phyloP scores from a whole-genome alignment of 108 stramenopile genomes.

The Nitzschia palea region DNA sequence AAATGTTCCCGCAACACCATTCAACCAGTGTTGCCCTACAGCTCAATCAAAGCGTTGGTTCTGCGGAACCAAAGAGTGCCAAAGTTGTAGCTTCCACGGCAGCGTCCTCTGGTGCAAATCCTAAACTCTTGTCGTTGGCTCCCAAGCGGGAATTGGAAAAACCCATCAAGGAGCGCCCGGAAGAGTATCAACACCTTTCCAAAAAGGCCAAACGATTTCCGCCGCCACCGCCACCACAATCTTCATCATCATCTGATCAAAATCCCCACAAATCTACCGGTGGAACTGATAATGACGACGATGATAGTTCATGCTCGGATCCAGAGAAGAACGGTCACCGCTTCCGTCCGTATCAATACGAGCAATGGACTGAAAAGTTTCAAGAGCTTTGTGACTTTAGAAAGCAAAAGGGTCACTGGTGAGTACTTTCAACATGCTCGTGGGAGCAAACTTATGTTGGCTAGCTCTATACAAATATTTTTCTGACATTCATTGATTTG shows the following conservation, averaged over 20 bases:
- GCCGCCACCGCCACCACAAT: too few relatives aligned
- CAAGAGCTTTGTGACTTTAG: constrained; percentile 32
- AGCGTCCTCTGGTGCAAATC: not conserved
- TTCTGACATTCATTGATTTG: too few relatives aligned
- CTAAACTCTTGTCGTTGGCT: not conserved
- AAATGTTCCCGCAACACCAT: constrained; percentile 2
- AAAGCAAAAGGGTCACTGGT: constrained; percentile 30
- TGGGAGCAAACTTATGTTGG: too few relatives aligned
- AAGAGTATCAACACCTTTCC: constrained; percentile 16
- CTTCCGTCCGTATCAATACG: constrained; percentile 26
- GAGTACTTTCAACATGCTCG: constrained; percentile 33
- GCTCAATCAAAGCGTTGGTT: too few relatives aligned
- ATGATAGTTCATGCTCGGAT: not conserved
- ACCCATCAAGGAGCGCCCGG: not conserved
- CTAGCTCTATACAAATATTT: too few relatives aligned
- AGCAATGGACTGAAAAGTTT: constrained; percentile 44
- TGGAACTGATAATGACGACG: constrained; percentile 4
- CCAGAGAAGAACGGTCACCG: not conserved
- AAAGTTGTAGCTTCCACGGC: not conserved
- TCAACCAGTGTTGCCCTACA: too few relatives aligned
- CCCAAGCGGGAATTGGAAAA: constrained; percentile 10
- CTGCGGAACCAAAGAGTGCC: too few relatives aligned
- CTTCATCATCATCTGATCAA: too few relatives aligned
- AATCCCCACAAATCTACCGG: too few relatives aligned
- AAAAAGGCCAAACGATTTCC: constrained; percentile 9